Evolutionary conservation across 352 stramenopile species (phyloP).

Genomic region (Nothophytophthora sp.): DNA sequence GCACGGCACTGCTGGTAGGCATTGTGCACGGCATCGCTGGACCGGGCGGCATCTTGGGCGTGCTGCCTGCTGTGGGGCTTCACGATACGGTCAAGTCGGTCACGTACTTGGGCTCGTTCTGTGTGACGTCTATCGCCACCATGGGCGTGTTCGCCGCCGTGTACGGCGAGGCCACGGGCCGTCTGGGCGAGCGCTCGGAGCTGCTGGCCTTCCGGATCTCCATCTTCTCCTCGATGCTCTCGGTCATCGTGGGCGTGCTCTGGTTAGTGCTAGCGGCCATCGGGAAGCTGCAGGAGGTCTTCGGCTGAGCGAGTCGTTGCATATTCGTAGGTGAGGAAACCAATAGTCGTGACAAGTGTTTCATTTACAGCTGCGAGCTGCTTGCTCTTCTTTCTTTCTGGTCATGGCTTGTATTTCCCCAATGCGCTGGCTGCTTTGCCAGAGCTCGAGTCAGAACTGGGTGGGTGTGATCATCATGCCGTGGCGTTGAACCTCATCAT

Average conservation of each 20-base stretch:
- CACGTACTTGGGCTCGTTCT: constrained; percentile 92
- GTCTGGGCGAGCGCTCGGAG: constrained; percentile 69
- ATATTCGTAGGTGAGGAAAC: not conserved
- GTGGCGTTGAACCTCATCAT: too few relatives aligned
- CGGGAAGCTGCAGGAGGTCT: constrained; percentile 80
- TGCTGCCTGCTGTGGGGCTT: constrained; percentile 90
- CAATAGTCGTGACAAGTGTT: constrained; percentile 23
- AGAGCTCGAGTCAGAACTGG: too few relatives aligned
- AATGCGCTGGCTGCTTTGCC: too few relatives aligned
- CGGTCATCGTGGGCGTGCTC: constrained; percentile 79
- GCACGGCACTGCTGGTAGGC: constrained; percentile 81
- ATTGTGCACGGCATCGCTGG: constrained; percentile 91
- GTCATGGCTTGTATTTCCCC: too few relatives aligned
- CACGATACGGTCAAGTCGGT: constrained; percentile 79
- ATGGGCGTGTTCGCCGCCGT: constrained; percentile 90
- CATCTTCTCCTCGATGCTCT: constrained; percentile 85
- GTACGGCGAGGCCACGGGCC: constrained; percentile 80
- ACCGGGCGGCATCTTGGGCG: constrained; percentile 78
- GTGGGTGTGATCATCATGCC: too few relatives aligned
- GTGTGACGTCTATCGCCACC: constrained; percentile 82
- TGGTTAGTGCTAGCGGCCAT: constrained; percentile 79
- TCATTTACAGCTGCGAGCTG: too few relatives aligned
- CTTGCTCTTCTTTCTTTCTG: too few relatives aligned
- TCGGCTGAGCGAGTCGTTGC: constrained; percentile 39
- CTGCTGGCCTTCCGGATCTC: constrained; percentile 77